These are phyloP conservation scores for Nitzschia palea DNA, from an alignment of 108 stramenopile species.

Conservation along the genomic window DNA sequence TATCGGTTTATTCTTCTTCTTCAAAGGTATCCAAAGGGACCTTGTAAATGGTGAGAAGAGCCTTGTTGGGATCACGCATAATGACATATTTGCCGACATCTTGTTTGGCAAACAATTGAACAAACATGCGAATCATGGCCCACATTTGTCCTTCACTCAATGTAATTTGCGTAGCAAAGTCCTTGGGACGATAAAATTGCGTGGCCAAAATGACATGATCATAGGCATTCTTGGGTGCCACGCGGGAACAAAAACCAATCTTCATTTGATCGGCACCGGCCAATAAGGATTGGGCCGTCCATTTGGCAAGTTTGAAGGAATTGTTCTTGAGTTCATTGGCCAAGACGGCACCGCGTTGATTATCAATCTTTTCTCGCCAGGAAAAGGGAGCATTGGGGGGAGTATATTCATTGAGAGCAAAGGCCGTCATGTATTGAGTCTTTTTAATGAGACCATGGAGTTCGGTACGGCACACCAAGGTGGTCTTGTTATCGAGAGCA, in stretches of 20 bases:
- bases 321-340: constrained; percentile 99
- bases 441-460: constrained; percentile 81
- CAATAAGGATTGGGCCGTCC: constrained; percentile 95
- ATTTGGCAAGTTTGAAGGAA: constrained; percentile 95
- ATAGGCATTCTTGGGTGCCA: constrained; percentile 82
- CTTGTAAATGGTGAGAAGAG: constrained; percentile 88
- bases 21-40: constrained; percentile 93
- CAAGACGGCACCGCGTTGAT: constrained; percentile 92
- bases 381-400: constrained; percentile 28
- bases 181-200: constrained; percentile 94
- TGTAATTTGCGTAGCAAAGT: constrained; percentile 96
- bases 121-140: constrained; percentile 96
- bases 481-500: constrained; percentile 70
- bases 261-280: constrained; percentile 98
- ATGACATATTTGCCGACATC: constrained; percentile 97
- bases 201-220: constrained; percentile 94
- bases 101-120: constrained; percentile 83
- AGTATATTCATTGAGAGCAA: constrained; percentile 95
- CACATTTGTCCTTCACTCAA: constrained; percentile 94
- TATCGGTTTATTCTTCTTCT: constrained; percentile 64
- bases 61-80: constrained; percentile 96
- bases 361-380: constrained; percentile 93
- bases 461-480: constrained; percentile 80
- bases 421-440: constrained; percentile 91
- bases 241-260: constrained; percentile 93